A percentile compares a stretch with the other conserved stretches of the same genome.
phyloP scores from a whole-genome alignment of 2,329 filamentous ascomycete genomes.

The Colletotrichum trifolii region DNA sequence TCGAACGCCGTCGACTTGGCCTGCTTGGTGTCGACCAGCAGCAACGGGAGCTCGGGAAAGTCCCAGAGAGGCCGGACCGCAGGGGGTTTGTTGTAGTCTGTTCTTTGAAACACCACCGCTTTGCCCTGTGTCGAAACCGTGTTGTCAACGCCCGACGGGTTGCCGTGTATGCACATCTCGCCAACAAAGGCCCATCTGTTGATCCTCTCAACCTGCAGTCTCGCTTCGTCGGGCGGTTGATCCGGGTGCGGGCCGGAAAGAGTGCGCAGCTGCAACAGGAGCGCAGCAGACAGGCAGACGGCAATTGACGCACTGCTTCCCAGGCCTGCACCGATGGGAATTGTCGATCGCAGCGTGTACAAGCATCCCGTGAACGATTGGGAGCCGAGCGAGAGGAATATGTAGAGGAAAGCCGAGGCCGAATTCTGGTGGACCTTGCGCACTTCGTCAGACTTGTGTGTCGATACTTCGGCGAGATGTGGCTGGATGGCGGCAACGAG shows the following conservation, averaged over 20 bases:
- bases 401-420: conserved; percentile 88
- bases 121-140: conserved; percentile 95
- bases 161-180: conserved; percentile 97
- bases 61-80: conserved; percentile 80
- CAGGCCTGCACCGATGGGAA: conserved; percentile 90
- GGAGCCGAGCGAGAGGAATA: conserved; percentile 88
- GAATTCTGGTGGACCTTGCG: conserved; percentile 88
- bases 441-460: conserved; percentile 71
- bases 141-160: conserved; percentile 96
- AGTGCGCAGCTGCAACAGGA: conserved; percentile 88
- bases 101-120: conserved; percentile 89
- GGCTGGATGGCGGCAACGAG: conserved; percentile 85
- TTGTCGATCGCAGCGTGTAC: conserved; percentile 92
- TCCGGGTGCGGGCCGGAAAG: conserved; percentile 92
- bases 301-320: conserved; percentile 95
- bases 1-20: conserved; percentile 86
- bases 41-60: conserved; percentile 90
- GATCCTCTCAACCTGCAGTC: conserved; percentile 91
- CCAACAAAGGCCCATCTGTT: conserved; percentile 98
- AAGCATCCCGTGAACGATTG: conserved; percentile 82
- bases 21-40: conserved; percentile 90
- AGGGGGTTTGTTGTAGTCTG: conserved; percentile 81
- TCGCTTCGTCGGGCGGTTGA: conserved; percentile 88
- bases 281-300: conserved; percentile 85
- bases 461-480: conserved; percentile 78